A percentile compares a stretch with the other conserved stretches of the same genome.
phyloP scores from a whole-genome alignment of 1,139 yeast genomes.

The Lodderomyces jiufengensis region DNA sequence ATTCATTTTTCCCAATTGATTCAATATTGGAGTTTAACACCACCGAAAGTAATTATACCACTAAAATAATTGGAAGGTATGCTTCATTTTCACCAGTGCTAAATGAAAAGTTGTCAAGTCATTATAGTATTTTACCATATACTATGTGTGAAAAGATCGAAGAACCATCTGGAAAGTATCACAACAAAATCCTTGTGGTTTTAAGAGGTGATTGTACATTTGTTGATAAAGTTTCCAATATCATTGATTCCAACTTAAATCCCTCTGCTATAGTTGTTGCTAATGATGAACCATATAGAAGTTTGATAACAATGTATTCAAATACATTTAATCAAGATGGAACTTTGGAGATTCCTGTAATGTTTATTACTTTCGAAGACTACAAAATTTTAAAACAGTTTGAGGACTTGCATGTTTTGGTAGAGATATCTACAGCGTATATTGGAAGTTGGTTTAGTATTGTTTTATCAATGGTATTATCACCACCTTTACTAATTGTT shows the following conservation, averaged over 20 bases:
- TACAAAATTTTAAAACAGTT: slow-evolving; percentile 20
- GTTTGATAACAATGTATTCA: slow-evolving; percentile 45
- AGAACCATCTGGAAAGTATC: slow-evolving; percentile 11
- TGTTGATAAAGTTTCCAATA: slow-evolving; percentile 34
- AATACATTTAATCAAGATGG: slow-evolving; percentile 38
- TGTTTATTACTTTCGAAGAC: slow-evolving; percentile 41
- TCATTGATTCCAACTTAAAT: slow-evolving; percentile 25
- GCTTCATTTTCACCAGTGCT: slow-evolving; percentile 44
- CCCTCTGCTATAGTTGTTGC: slow-evolving; percentile 39
- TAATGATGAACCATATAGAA: slow-evolving; percentile 38
- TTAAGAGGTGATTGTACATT: slow-evolving; percentile 44
- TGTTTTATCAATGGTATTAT: slow-evolving; percentile 38
- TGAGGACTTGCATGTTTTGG: slow-evolving; percentile 12
- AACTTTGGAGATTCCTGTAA: slow-evolving; percentile 29
- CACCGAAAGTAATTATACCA: slow-evolving; percentile 17
- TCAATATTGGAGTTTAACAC: slow-evolving; percentile 30
- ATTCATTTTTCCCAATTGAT: slow-evolving; percentile 44
- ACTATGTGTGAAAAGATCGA: slow-evolving; percentile 27
- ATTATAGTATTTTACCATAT: slow-evolving; percentile 25
- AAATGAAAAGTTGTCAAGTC: slow-evolving; percentile 20
- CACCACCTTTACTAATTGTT: slow-evolving; percentile 43
- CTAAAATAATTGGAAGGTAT: slow-evolving; percentile 34
- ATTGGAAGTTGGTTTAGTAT: slow-evolving; percentile 41
- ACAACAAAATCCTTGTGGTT: slow-evolving; percentile 29
- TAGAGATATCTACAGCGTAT: slow-evolving; percentile 31